phyloP scores from a whole-genome alignment of 2,329 filamentous ascomycete genomes.

The Proliferodiscus dingleyae region DNA sequence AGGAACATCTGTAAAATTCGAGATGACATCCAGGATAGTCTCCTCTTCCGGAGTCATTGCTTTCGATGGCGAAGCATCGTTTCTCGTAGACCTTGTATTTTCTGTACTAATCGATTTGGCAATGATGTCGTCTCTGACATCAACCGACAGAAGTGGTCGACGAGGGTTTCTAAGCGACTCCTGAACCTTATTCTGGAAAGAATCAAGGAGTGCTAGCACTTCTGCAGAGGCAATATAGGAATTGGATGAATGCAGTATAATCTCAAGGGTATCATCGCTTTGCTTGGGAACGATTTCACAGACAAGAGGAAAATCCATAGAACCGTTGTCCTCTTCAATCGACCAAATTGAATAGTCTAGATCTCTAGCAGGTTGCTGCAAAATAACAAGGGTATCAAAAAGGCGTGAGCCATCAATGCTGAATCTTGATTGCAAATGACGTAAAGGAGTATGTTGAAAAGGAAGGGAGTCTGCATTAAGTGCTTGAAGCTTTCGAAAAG shows the following conservation, averaged over 20 bases:
- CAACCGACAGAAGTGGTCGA: conserved; percentile 22
- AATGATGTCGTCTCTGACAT: conserved; percentile 19
- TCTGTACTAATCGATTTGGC: conserved; percentile 1
- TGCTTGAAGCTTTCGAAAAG: conserved; percentile 28
- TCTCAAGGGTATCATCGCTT: conserved; percentile 45
- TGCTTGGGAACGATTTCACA: conserved; percentile 64
- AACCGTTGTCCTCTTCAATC: conserved; percentile 50
- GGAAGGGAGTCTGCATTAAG: conserved; percentile 57
- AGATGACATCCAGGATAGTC: conserved; percentile 38
- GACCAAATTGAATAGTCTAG: conserved; percentile 54
- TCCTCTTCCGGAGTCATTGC: conserved; percentile 32
- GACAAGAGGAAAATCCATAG: conserved; percentile 74
- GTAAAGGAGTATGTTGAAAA: conserved; percentile 71
- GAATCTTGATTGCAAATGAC: conserved; percentile 59
- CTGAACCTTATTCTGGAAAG: conserved; percentile 22
- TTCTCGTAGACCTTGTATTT: background rate
- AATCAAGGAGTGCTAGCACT: conserved; percentile 14
- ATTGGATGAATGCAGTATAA: conserved; percentile 60
- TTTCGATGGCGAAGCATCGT: background rate
- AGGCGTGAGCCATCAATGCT: conserved; percentile 46
- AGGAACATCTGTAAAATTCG: conserved; percentile 50
- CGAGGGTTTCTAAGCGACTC: conserved; percentile 25
- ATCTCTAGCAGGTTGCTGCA: conserved; percentile 61
- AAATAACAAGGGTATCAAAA: conserved; percentile 76
- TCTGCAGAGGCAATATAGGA: conserved; percentile 30